phyloP scores from a whole-genome alignment of 768 basidiomycete species.

The Tulasnella sp. region DNA sequence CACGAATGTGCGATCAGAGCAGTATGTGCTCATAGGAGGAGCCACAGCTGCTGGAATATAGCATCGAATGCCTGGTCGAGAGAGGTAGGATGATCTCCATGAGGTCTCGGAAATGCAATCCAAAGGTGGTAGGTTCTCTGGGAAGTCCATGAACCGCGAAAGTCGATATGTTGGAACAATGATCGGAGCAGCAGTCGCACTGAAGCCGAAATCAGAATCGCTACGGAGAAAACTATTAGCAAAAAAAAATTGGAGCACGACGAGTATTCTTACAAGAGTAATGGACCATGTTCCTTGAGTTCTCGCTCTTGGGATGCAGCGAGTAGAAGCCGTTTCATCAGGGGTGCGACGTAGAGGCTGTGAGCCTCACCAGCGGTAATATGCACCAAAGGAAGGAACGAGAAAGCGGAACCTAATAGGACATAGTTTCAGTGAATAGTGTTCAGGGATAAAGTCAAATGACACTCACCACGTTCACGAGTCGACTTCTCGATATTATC shows the following conservation, averaged over 20 bases:
- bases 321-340: slow-evolving; percentile 43
- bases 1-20: slow-evolving; percentile 63
- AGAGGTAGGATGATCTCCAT: slow-evolving; percentile 71
- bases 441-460: background rate
- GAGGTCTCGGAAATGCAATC: slow-evolving; percentile 43
- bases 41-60: slow-evolving; percentile 76
- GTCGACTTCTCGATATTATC: slow-evolving; percentile 67
- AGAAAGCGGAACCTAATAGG: slow-evolving; percentile 44
- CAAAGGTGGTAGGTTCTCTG: slow-evolving; percentile 40
- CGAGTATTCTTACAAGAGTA: slow-evolving; percentile 19
- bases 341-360: slow-evolving; percentile 42
- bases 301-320: slow-evolving; percentile 35
- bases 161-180: slow-evolving; percentile 27
- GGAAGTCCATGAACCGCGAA: slow-evolving; percentile 26
- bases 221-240: slow-evolving; percentile 35
- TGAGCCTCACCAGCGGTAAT: slow-evolving; percentile 54
- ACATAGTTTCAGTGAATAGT: background rate
- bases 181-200: slow-evolving; percentile 26
- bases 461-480: slow-evolving; percentile 42
- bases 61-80: slow-evolving; percentile 68
- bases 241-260: slow-evolving; percentile 24
- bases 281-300: slow-evolving; percentile 27
- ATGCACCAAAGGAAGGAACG: slow-evolving; percentile 62
- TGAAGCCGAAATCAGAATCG: slow-evolving; percentile 41
- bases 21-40: slow-evolving; percentile 62